Conservation (phyloP, 345 rosid genomes). For the Lepidium aucheri region DNA sequence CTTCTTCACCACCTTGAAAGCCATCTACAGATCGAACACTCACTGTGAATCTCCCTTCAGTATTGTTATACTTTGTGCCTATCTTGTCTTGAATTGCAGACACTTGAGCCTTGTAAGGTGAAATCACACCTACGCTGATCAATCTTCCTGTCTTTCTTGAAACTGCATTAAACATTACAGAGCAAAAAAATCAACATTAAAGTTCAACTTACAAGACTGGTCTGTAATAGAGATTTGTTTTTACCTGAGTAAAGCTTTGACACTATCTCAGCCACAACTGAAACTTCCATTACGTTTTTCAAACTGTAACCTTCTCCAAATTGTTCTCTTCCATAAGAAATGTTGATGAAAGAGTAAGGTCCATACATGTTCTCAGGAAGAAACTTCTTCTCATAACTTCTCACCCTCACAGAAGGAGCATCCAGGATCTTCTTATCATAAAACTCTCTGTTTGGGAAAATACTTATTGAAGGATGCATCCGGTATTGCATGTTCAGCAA, state of each 20-base stretch:
- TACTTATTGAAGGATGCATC: constrained; percentile 74
- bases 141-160: not conserved
- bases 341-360: constrained; percentile 44
- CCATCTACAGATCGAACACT: too few relatives aligned
- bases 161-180: too few relatives aligned
- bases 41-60: constrained; percentile 3
- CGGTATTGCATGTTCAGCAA: constrained; percentile 54
- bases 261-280: too few relatives aligned
- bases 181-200: too few relatives aligned
- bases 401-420: constrained; percentile 31
- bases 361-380: constrained; percentile 38
- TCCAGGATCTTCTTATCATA: constrained; percentile 40
- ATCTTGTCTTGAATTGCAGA: constrained; percentile 39
- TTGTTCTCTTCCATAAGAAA: constrained; percentile 28
- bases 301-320: constrained; percentile 15
- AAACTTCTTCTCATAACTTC: constrained; percentile 19
- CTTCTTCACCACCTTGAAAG: too few relatives aligned
- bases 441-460: constrained; percentile 47
- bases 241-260: too few relatives aligned
- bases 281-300: too few relatives aligned
- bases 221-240: too few relatives aligned
- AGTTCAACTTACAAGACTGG: too few relatives aligned
- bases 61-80: not conserved
- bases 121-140: constrained; percentile 38
- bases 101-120: constrained; percentile 49